Evolutionary conservation across 164 flowering plant species (phyloP).

Genomic region (Piper longum): DNA sequence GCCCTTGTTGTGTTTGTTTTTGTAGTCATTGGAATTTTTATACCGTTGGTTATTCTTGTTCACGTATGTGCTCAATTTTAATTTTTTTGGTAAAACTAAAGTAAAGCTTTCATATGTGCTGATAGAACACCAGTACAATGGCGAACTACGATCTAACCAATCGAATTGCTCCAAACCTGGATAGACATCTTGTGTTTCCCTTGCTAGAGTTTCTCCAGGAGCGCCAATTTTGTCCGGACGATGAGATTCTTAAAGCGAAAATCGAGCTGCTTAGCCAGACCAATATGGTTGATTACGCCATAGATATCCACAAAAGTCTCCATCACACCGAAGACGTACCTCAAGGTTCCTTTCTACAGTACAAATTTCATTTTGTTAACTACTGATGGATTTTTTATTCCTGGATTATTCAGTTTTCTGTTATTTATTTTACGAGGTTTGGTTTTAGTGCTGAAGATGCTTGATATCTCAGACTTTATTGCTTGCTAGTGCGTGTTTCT

Average conservation of each 20-base stretch:
- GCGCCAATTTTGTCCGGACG: slow-evolving; percentile 45
- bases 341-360: slow-evolving; percentile 28
- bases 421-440: background rate
- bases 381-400: slow-evolving; percentile 7
- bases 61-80: too few species aligned
- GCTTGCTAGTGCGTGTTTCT: too few species aligned
- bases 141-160: slow-evolving; percentile 68
- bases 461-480: background rate
- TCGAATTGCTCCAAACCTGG: slow-evolving; percentile 59
- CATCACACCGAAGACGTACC: slow-evolving; percentile 89
- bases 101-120: too few species aligned
- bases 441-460: background rate
- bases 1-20: too few species aligned
- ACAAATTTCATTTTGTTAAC: background rate
- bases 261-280: slow-evolving; percentile 79
- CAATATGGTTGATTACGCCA: slow-evolving; percentile 98
- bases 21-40: too few species aligned
- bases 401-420: background rate
- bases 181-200: slow-evolving; percentile 84
- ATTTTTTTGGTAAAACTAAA: too few species aligned
- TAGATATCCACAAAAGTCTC: slow-evolving; percentile 85
- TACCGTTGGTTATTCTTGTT: too few species aligned
- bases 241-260: slow-evolving; percentile 71
- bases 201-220: slow-evolving; percentile 80
- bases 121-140: slow-evolving; percentile 12